phyloP scores from a whole-genome alignment of 2,329 filamentous ascomycete genomes.

The Emergomyces orientalis region DNA sequence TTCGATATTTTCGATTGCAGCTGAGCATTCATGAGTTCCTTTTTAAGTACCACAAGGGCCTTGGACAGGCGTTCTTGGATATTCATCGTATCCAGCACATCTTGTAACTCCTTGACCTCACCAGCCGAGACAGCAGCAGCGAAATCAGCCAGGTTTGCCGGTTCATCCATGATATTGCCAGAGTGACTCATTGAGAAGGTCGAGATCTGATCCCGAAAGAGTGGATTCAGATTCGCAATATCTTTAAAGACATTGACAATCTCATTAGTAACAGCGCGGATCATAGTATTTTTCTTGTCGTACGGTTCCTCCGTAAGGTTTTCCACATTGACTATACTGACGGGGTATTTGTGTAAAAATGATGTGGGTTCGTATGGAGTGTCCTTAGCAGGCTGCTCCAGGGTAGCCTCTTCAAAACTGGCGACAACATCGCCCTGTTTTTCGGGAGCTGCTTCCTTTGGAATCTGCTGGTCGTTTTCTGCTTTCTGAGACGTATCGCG shows the following conservation, averaged over 20 bases:
- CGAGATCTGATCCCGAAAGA: conserved; percentile 95
- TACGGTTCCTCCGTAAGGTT: conserved; percentile 82
- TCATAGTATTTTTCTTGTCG: conserved; percentile 80
- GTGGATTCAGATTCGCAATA: conserved; percentile 81
- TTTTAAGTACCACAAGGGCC: conserved; percentile 85
- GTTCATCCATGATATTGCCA: conserved; percentile 90
- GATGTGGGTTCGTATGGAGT: conserved; percentile 74
- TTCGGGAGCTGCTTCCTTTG: conserved; percentile 46
- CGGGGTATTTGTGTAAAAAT: conserved; percentile 82
- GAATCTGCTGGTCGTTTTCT: conserved; percentile 26
- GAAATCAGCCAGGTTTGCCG: conserved; percentile 91
- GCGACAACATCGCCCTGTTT: conserved; percentile 91
- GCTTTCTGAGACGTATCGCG: conserved; percentile 27
- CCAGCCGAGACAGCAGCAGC: conserved; percentile 94
- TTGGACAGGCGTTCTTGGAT: conserved; percentile 90
- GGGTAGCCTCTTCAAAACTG: conserved; percentile 79
- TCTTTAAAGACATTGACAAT: conserved; percentile 99
- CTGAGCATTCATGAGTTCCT: conserved; percentile 96
- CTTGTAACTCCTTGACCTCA: conserved; percentile 83
- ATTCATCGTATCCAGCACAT: conserved; percentile 78
- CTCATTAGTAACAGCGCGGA: conserved; percentile 88
- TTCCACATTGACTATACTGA: conserved; percentile 91
- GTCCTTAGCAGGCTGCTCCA: conserved; percentile 49
- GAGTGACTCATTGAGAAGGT: conserved; percentile 95
- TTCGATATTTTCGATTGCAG: conserved; percentile 95